Conservation (phyloP, 75 land plant species). For the Chamaecyparis obtusa region DNA sequence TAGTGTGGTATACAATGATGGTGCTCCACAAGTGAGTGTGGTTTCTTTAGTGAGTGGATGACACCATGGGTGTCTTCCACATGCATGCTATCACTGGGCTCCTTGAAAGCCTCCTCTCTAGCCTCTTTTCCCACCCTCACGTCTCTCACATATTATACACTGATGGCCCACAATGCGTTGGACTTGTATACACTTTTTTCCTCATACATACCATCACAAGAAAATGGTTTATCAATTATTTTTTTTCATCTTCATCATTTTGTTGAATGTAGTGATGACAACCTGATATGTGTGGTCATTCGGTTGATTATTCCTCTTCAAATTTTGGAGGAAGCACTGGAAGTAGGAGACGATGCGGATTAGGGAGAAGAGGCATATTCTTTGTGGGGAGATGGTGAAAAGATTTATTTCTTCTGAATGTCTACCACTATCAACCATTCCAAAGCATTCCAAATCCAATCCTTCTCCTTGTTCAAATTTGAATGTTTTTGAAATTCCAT, state of each 20-base stretch:
- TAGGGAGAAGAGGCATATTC: slow-evolving; percentile 60
- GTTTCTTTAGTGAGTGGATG: slow-evolving; percentile 26
- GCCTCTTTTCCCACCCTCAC: slow-evolving; percentile 33
- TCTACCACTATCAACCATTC: too few species aligned
- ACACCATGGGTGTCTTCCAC: slow-evolving; percentile 42
- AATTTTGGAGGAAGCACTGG: slow-evolving; percentile 27
- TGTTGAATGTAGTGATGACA: slow-evolving; percentile 27
- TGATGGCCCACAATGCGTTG: slow-evolving; percentile 4
- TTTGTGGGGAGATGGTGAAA: slow-evolving; percentile 55
- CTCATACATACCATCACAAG: not conserved
- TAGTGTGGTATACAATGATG: slow-evolving; percentile 46
- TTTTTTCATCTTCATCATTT: slow-evolving; percentile 26
- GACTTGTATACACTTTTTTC: slow-evolving; percentile 8
- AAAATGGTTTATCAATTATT: slow-evolving; percentile 30
- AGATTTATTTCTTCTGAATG: not conserved
- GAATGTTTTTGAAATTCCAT: too few species aligned
- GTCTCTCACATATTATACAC: slow-evolving; percentile 23
- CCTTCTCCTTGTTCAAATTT: too few species aligned
- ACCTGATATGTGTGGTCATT: slow-evolving; percentile 29
- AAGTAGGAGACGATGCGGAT: slow-evolving; percentile 35
- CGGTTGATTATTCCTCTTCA: slow-evolving; percentile 23
- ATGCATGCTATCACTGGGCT: slow-evolving; percentile 28
- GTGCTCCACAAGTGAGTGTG: slow-evolving; percentile 32
- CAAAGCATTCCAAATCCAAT: too few species aligned
- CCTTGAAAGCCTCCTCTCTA: slow-evolving; percentile 38